Percentiles rank a stretch among this genome's conserved stretches.
Evolutionary conservation across 495 filamentous ascomycete genomes (phyloP).

Genomic region (Podospora tetraspora): DNA sequence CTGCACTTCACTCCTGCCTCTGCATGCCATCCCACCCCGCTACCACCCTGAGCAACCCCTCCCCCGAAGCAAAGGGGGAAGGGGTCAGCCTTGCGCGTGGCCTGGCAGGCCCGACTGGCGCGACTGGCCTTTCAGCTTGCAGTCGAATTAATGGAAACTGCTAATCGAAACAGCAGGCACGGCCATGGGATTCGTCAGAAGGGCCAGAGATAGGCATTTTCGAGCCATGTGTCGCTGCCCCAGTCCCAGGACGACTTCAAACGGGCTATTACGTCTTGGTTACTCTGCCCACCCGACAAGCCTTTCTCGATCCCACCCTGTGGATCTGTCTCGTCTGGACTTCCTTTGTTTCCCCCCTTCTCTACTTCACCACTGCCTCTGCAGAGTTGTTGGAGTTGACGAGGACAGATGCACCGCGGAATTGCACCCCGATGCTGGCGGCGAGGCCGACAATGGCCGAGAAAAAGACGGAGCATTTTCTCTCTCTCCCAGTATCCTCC

Average conservation of each 20-base stretch:
- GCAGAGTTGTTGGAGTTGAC: too few species aligned
- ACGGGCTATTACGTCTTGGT: not conserved
- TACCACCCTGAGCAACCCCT: not conserved
- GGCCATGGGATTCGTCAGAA: not conserved
- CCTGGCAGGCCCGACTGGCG: not conserved
- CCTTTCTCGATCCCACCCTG: not conserved
- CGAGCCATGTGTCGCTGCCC: not conserved
- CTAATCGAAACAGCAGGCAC: slow-evolving; percentile 4
- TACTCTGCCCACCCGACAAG: not conserved
- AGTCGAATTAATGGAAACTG: slow-evolving; percentile 5
- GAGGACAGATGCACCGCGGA: not conserved
- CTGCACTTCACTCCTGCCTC: not conserved
- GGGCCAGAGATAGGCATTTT: slow-evolving; percentile 9
- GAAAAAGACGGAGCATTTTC: not conserved
- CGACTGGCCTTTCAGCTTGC: not conserved
- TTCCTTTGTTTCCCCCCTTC: too few species aligned
- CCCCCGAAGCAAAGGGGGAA: not conserved
- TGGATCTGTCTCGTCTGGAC: too few species aligned
- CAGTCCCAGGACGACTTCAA: not conserved
- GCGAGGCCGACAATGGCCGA: not conserved
- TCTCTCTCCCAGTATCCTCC: not conserved
- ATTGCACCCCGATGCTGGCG: not conserved
- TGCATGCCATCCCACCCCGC: slow-evolving; percentile 4
- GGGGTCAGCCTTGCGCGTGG: slow-evolving; percentile 9
- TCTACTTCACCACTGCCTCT: too few species aligned